Conservation (phyloP, 208 protist genomes). For the Trypanosoma scelopori region DNA sequence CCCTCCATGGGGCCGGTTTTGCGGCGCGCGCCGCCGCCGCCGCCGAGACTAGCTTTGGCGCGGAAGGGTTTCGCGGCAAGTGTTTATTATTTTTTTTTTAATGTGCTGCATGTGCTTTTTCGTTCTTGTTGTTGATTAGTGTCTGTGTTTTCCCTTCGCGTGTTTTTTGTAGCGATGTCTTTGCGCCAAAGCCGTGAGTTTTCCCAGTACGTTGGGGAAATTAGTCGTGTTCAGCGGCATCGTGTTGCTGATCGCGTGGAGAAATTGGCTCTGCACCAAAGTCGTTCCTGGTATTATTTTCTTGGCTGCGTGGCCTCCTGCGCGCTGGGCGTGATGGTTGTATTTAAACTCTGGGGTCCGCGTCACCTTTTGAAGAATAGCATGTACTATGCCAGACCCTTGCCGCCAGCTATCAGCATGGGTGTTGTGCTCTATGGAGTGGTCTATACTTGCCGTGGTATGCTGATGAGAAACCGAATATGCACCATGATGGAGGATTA, state of each 20-base stretch:
- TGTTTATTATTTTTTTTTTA: conserved; percentile 9
- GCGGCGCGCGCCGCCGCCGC: no score
- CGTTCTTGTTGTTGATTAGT: conserved; percentile 12
- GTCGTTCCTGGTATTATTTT: conserved; percentile 80
- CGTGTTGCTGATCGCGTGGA: conserved; percentile 76
- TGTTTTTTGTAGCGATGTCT: conserved; percentile 32
- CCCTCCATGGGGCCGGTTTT: no score
- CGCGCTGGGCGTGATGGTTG: conserved; percentile 50
- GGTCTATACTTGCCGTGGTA: conserved; percentile 80
- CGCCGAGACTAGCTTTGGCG: no score
- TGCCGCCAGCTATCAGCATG: conserved; percentile 88
- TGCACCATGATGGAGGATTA: conserved; percentile 91
- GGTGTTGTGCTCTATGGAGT: conserved; percentile 83
- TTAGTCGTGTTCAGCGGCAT: conserved; percentile 68
- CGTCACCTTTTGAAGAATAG: conserved; percentile 91
- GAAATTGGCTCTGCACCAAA: conserved; percentile 66
- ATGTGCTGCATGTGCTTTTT: neutral
- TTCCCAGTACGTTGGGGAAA: conserved; percentile 74
- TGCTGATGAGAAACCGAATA: conserved; percentile 87
- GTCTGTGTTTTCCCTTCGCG: neutral
- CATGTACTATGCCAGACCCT: conserved; percentile 81
- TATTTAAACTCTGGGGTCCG: conserved; percentile 85
- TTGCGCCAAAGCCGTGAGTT: conserved; percentile 48
- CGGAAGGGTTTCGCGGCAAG: no score
- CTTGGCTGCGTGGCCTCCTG: conserved; percentile 68